phyloP scores from a whole-genome alignment of 495 filamentous ascomycete genomes.

The Bryoglossum gracile region DNA sequence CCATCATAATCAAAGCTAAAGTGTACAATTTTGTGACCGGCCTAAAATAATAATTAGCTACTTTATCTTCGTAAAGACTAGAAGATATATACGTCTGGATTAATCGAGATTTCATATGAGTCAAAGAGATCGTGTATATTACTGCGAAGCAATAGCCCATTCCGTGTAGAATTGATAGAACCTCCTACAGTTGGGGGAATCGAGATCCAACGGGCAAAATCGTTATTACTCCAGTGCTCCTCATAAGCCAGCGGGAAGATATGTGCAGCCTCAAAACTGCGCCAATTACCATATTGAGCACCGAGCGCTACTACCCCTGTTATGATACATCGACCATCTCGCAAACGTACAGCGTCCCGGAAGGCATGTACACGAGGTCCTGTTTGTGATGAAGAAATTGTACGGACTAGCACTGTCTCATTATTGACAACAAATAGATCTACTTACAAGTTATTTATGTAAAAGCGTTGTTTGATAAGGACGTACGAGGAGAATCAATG shows the following conservation, averaged over 20 bases:
- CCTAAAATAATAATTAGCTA: conserved; percentile 23
- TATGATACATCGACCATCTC: conserved; percentile 31
- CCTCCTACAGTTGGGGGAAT: conserved; percentile 14
- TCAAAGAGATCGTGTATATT: conserved; percentile 30
- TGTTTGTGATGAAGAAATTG: conserved; percentile 17
- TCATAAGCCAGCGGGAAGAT: conserved; percentile 34
- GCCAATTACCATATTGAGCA: conserved; percentile 16
- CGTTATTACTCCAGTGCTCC: conserved; percentile 23
- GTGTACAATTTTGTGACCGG: conserved; percentile 31
- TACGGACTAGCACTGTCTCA: conserved; percentile 25
- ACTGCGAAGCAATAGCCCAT: conserved; percentile 29
- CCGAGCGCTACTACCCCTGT: conserved; percentile 19
- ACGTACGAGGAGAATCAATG: conserved; percentile 27
- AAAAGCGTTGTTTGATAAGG: conserved; percentile 4
- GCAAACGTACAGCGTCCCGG: conserved; percentile 25
- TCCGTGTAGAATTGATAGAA: conserved; percentile 33
- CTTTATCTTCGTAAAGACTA: background rate
- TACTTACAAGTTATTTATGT: conserved; percentile 14
- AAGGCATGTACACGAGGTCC: conserved; percentile 26
- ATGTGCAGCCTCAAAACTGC: conserved; percentile 30
- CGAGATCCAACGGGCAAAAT: conserved; percentile 29
- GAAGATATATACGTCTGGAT: conserved; percentile 29
- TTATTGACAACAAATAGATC: conserved; percentile 25
- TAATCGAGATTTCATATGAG: conserved; percentile 28
- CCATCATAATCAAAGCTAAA: conserved; percentile 25